These are phyloP conservation scores for Orobanche coerulescens DNA, from an alignment of 257 asterid species.

Conservation along the genomic window DNA sequence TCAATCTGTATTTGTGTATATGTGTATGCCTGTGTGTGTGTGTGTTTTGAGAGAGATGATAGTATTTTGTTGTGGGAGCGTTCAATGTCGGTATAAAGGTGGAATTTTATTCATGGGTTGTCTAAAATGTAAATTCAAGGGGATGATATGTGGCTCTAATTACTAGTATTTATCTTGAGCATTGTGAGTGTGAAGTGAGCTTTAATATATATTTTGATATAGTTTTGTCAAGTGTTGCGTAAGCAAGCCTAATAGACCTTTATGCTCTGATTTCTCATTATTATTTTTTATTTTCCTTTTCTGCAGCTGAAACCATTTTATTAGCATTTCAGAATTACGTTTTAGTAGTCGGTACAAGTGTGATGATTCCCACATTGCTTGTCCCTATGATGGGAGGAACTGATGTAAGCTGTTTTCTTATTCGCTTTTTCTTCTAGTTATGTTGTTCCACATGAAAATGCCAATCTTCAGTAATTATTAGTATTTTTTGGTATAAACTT, in stretches of 20 bases:
- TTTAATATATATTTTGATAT: too few relatives aligned
- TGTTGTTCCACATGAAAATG: background rate
- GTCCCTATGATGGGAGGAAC: conserved; percentile 95
- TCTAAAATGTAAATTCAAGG: too few relatives aligned
- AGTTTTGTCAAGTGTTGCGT: background rate
- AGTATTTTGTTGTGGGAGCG: background rate
- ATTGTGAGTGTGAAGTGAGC: background rate
- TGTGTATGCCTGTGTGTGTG: conserved; percentile 9
- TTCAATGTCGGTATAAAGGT: conserved; percentile 17
- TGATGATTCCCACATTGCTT: conserved; percentile 88
- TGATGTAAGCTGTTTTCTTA: conserved; percentile 49
- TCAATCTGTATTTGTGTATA: too few relatives aligned
- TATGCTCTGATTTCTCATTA: background rate
- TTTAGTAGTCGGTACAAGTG: conserved; percentile 84
- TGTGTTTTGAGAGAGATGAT: background rate
- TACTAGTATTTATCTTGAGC: background rate
- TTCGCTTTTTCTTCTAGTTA: background rate
- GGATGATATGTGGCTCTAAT: background rate
- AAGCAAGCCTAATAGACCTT: background rate
- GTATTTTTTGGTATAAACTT: background rate
- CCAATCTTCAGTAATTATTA: background rate
- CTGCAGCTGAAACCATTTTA: conserved; percentile 94
- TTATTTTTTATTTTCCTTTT: conserved; percentile 21
- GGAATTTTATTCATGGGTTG: conserved; percentile 6
- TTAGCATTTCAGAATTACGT: conserved; percentile 96